Percentiles rank a stretch among this genome's conserved stretches.
These are phyloP conservation scores for Leccinum rimulosum DNA, from an alignment of 768 basidiomycete species.

Conservation along the genomic window DNA sequence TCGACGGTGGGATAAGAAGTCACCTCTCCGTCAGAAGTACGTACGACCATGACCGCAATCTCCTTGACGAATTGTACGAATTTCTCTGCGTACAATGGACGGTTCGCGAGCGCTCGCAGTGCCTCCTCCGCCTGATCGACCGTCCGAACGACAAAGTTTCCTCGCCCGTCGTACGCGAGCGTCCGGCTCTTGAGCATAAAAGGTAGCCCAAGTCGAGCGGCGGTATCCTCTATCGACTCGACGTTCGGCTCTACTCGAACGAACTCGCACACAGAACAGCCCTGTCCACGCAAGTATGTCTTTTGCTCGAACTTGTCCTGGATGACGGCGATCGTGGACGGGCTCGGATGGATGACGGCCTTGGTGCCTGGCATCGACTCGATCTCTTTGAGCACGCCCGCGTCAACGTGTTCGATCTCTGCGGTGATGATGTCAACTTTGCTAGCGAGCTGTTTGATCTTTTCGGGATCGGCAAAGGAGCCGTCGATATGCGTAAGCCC, in stretches of 20 bases:
- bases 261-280: conserved; percentile 59
- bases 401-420: conserved; percentile 97
- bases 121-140: conserved; percentile 50
- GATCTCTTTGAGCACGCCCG: conserved; percentile 56
- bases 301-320: conserved; percentile 77
- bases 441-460: conserved; percentile 75
- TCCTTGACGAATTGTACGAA: conserved; percentile 90
- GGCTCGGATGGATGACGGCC: conserved; percentile 66
- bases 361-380: conserved; percentile 25
- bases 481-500: conserved; percentile 74
- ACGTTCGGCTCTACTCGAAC: conserved; percentile 52
- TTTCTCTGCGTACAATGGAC: conserved; percentile 89
- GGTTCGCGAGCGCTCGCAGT: conserved; percentile 51
- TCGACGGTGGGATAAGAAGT: conserved; percentile 89
- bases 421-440: conserved; percentile 88
- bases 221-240: conserved; percentile 52
- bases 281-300: conserved; percentile 47
- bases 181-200: conserved; percentile 97
- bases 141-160: conserved; percentile 77
- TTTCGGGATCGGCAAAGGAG: conserved; percentile 75
- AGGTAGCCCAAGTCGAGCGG: conserved; percentile 68
- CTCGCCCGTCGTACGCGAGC: conserved; percentile 92
- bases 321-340: conserved; percentile 78
- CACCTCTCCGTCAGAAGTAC: conserved; percentile 69
- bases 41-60: conserved; percentile 96